Conservation (phyloP, 2,329 filamentous ascomycete species). For the Aspergillus oerlinghausenensis region DNA sequence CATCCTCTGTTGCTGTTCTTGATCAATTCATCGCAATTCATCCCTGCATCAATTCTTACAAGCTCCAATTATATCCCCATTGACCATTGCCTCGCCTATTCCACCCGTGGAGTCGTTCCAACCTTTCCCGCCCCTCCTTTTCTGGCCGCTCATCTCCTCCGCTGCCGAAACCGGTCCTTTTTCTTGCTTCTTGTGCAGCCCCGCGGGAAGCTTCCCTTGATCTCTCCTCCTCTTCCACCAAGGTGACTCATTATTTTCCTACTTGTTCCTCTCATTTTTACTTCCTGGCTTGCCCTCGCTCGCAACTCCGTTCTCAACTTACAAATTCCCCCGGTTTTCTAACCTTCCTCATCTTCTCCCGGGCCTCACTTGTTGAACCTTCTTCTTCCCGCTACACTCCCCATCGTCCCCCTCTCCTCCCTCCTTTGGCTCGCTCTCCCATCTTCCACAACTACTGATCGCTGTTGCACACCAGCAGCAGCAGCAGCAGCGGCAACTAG, state of each 20-base stretch:
- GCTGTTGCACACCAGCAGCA: not conserved
- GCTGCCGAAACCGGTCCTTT: conserved; percentile 22
- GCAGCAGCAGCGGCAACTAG: not conserved
- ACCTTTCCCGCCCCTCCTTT: conserved; percentile 1
- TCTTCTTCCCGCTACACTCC: not conserved
- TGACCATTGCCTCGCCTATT: conserved; percentile 4
- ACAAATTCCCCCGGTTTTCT: conserved; percentile 2
- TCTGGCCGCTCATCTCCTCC: conserved; percentile 5
- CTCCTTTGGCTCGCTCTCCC: conserved; percentile 2
- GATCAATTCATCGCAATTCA: not conserved
- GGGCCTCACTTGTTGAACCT: not conserved
- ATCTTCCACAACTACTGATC: not conserved
- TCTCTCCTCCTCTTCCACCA: conserved; percentile 2
- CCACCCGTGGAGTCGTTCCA: conserved; percentile 2
- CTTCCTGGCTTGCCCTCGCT: conserved; percentile 8
- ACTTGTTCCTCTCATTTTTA: conserved; percentile 1
- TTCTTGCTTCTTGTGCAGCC: conserved; percentile 13
- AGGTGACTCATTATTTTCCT: conserved; percentile 14
- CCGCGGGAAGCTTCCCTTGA: conserved; percentile 12
- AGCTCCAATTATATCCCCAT: conserved; percentile 1
- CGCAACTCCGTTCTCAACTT: conserved; percentile 4
- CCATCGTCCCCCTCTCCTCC: conserved; percentile 12
- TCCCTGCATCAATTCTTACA: not conserved
- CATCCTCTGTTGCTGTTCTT: not conserved
- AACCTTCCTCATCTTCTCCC: not conserved